Conservation (phyloP, 257 asterid genomes). For the Gynochthodes officinalis region DNA sequence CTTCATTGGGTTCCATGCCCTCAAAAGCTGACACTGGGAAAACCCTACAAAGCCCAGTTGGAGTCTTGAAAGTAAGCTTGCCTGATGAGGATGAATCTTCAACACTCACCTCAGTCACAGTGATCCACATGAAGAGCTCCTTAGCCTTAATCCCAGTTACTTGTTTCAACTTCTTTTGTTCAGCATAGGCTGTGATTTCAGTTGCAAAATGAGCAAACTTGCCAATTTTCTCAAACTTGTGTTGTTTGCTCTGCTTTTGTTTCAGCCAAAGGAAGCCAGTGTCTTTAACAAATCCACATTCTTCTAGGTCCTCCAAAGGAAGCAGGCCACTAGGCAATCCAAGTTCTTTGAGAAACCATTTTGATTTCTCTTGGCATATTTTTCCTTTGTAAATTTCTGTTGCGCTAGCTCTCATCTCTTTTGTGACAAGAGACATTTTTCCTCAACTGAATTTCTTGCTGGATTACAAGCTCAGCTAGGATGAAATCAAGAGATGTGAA, state of each 20-base stretch:
- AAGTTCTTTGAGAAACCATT: constrained; percentile 46
- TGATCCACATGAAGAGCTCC: constrained; percentile 65
- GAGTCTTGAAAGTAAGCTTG: constrained; percentile 54
- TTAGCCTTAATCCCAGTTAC: constrained; percentile 65
- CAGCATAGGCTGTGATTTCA: constrained; percentile 58
- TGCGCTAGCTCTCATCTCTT: constrained; percentile 46
- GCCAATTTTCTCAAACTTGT: constrained; percentile 54
- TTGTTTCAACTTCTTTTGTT: constrained; percentile 41
- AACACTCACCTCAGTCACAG: constrained; percentile 41
- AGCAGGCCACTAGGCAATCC: constrained; percentile 58
- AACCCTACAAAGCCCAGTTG: constrained; percentile 49
- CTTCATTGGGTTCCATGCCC: constrained; percentile 21
- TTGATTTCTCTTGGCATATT: constrained; percentile 52
- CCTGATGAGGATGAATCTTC: constrained; percentile 46
- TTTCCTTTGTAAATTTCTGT: constrained; percentile 56
- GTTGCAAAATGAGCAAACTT: constrained; percentile 41
- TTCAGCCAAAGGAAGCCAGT: constrained; percentile 63
- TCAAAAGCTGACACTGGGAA: constrained; percentile 54
- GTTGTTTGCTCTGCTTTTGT: constrained; percentile 50
- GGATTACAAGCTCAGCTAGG: too few relatives aligned
- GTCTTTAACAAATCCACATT: constrained; percentile 42
- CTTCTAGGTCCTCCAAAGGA: constrained; percentile 52
- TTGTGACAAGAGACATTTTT: constrained; percentile 51
- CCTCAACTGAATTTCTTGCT: too few relatives aligned
- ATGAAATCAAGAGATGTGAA: too few relatives aligned